phyloP scores from a whole-genome alignment of 1,284 basidiomycete genomes.

The Exsudoporus floridanus region DNA sequence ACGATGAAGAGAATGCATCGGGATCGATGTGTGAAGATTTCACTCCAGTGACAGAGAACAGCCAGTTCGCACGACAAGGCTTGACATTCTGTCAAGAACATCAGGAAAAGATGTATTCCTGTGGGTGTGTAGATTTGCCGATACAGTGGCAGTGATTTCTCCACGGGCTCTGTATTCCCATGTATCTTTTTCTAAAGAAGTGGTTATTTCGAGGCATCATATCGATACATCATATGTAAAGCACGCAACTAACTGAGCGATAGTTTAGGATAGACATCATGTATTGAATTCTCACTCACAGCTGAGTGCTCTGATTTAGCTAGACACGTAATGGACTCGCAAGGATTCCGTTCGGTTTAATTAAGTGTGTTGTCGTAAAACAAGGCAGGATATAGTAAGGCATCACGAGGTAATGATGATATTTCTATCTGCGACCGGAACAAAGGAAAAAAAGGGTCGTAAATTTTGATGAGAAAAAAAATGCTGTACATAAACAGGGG shows the following conservation, averaged over 20 bases:
- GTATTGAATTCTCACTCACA: constrained; percentile 14
- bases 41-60: constrained; percentile 3
- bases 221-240: constrained; percentile 31
- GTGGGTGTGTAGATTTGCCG: constrained; percentile 21
- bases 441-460: constrained; percentile 16
- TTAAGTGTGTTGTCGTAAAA: constrained; percentile 9
- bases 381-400: background rate
- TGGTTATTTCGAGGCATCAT: constrained; percentile 25
- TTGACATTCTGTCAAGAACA: constrained; percentile 15
- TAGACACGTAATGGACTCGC: background rate
- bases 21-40: constrained; percentile 23
- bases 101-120: constrained; percentile 18
- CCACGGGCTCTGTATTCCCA: constrained; percentile 1
- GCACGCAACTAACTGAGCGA: constrained; percentile 22
- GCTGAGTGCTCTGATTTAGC: background rate
- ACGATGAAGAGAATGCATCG: constrained; percentile 15
- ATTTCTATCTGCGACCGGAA: constrained; percentile 1
- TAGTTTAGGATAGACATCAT: constrained; percentile 19
- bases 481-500: constrained; percentile 13
- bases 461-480: constrained; percentile 13
- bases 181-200: constrained; percentile 1
- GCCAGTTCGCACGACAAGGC: constrained; percentile 20
- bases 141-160: constrained; percentile 23
- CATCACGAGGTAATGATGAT: constrained; percentile 6
- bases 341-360: background rate